Base-by-base conservation (phyloP, 192 early-diverging fungal species). In the Coemansia sp. region DNA sequence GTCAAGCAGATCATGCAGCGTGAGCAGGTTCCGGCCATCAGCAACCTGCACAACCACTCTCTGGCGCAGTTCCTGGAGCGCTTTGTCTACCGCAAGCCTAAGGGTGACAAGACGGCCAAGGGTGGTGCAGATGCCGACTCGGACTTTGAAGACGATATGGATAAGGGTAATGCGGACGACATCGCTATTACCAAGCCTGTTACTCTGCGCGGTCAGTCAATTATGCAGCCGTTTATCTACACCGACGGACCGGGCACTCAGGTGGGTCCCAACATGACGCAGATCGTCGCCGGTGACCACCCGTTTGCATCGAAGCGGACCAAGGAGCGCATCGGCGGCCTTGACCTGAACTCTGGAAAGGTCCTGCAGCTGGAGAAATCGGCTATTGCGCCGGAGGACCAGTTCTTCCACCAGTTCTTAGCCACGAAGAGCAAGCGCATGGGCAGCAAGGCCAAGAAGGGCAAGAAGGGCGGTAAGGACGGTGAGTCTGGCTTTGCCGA, bases 61-160 rank as follows among this genome's bases (percentile, higher is more conserved):
- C 80, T 97, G 48, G 81, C 89, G 54, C 93, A 95, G 66, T 98
- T 98, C 85, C 86, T 98, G 52, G 95, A 98, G 68, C 86, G 91
- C 42, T 97, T 98, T 86, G 92, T 97, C 28, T 96, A 89, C 83
- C 93, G 94, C 77, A 94, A 94, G 84, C 91, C 96, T 48, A 96
- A 96, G 81, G 51, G 80, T 76, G n/a, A 85, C 86, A 64, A 88
- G 87, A 85, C 88, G 88, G 78, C 87, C 69, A 38, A 65, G 14
- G 83, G 17, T 18, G 63, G 59, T 16, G 62, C 14, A 4, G 60
- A 67, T 4, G 42, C 28, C 6, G 36, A 40, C 25, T 56, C 40
- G 18, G 69, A 55, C 29, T 0, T 16, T 16, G 71, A 33, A 4
- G 61, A 68, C 14, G 56, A 17, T 45, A 45, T 16, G 17, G 42